These are phyloP conservation scores for Castanopsis chinensis DNA, from an alignment of 306 rosid genomes.

Conservation along the genomic window DNA sequence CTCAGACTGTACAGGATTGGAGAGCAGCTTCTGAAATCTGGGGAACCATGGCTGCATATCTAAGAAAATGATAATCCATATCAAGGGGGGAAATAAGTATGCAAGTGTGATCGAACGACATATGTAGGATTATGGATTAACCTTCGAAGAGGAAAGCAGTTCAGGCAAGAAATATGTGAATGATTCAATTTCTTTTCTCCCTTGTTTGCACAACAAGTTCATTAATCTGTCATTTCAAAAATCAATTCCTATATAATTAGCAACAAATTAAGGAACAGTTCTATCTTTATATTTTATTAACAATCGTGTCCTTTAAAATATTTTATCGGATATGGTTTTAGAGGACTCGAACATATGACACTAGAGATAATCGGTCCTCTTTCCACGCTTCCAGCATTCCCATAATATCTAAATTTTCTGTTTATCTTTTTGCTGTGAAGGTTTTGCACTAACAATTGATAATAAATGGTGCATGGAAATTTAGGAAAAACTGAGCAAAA, in stretches of 20 bases:
- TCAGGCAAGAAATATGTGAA: conserved; percentile 58
- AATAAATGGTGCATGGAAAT: background rate
- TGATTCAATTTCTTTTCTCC: conserved; percentile 52
- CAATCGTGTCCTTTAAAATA: too few relatives aligned
- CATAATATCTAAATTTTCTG: background rate
- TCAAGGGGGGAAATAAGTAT: background rate
- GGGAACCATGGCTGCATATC: conserved; percentile 75
- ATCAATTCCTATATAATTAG: background rate
- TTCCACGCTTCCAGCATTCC: background rate
- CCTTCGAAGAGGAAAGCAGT: conserved; percentile 67
- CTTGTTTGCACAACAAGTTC: conserved; percentile 67
- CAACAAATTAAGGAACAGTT: background rate
- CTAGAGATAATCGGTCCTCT: background rate
- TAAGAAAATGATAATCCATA: conserved; percentile 10
- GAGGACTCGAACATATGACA: background rate
- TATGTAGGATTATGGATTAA: conserved; percentile 10
- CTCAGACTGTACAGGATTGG: conserved; percentile 29
- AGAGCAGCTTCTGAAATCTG: conserved; percentile 51
- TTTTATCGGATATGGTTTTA: background rate
- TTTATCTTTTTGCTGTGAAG: background rate
- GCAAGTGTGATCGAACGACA: background rate
- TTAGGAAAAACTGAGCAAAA: background rate
- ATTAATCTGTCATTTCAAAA: conserved; percentile 57
- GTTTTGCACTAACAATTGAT: background rate
- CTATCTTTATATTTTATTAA: too few relatives aligned